Conservation (phyloP, 2,329 filamentous ascomycete species). For the Pseudogymnoascus sp. region DNA sequence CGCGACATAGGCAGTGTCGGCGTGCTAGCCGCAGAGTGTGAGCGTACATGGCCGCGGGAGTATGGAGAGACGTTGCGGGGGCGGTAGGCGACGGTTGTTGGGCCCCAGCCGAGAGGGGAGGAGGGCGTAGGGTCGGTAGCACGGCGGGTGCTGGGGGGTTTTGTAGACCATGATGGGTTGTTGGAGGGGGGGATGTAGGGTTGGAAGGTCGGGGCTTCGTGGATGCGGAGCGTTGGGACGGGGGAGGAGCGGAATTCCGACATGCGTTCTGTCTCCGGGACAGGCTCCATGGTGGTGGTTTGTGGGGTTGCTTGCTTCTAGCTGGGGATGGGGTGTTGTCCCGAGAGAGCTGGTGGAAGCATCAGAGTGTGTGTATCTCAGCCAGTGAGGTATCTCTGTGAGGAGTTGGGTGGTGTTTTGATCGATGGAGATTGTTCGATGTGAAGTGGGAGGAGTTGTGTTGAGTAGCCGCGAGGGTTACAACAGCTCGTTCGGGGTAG, state of each 20-base stretch:
- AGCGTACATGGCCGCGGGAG: constrained; percentile 47
- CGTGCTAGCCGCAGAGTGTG: constrained; percentile 47
- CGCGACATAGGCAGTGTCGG: constrained; percentile 50
- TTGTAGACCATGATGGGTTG: constrained; percentile 22
- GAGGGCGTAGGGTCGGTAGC: constrained; percentile 48
- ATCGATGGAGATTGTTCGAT: background rate
- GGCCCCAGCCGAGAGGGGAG: constrained; percentile 41
- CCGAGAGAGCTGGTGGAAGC: background rate
- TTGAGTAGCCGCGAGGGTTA: background rate
- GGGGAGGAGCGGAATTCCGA: constrained; percentile 55
- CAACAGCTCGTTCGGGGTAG: background rate
- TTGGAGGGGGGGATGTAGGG: background rate
- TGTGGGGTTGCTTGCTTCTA: background rate
- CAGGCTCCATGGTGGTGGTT: constrained; percentile 49
- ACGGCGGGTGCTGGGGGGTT: constrained; percentile 46
- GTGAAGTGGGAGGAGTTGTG: background rate
- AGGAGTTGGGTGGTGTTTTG: background rate
- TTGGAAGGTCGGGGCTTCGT: constrained; percentile 18
- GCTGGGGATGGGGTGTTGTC: background rate
- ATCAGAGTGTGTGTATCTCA: background rate
- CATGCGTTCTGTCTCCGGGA: constrained; percentile 60
- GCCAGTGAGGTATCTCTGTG: background rate
- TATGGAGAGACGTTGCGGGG: constrained; percentile 55
- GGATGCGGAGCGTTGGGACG: constrained; percentile 43
- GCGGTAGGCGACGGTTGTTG: constrained; percentile 45